Percentiles rank a stretch among this genome's conserved stretches.
Conservation (phyloP, 2,329 filamentous ascomycete genomes). For the Talaromyces sp. region DNA sequence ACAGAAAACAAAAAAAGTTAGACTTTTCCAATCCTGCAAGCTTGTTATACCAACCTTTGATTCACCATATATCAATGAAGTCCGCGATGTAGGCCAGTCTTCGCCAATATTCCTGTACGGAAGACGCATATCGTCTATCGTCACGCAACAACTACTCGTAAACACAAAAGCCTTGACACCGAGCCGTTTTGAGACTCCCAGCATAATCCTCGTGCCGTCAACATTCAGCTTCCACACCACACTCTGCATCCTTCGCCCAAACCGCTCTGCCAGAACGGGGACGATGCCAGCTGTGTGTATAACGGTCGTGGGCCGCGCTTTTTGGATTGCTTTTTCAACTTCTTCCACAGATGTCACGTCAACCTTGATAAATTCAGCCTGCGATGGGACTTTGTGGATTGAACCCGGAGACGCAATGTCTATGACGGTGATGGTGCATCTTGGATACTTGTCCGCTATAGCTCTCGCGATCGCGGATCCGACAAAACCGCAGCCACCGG, state of each 20-base stretch:
- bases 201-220: slow-evolving; percentile 49
- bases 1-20: not conserved
- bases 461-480: slow-evolving; percentile 34
- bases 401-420: slow-evolving; percentile 28
- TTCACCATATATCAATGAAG: slow-evolving; percentile 40
- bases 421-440: slow-evolving; percentile 32
- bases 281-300: slow-evolving; percentile 51
- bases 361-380: slow-evolving; percentile 22
- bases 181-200: slow-evolving; percentile 40
- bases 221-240: slow-evolving; percentile 49
- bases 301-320: slow-evolving; percentile 44
- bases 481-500: slow-evolving; percentile 37
- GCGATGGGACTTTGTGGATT: slow-evolving; percentile 22
- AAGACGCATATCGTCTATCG: slow-evolving; percentile 45
- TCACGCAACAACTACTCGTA: slow-evolving; percentile 52
- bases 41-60: slow-evolving; percentile 28
- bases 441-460: slow-evolving; percentile 30
- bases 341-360: slow-evolving; percentile 28
- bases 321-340: slow-evolving; percentile 30
- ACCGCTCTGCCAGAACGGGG: slow-evolving; percentile 34
- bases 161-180: slow-evolving; percentile 50
- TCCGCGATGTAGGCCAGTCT: slow-evolving; percentile 32
- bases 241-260: slow-evolving; percentile 28
- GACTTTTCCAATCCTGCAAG: not conserved
- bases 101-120: slow-evolving; percentile 36